phyloP scores from a whole-genome alignment of 345 rosid species.

The Theobroma cacao region DNA sequence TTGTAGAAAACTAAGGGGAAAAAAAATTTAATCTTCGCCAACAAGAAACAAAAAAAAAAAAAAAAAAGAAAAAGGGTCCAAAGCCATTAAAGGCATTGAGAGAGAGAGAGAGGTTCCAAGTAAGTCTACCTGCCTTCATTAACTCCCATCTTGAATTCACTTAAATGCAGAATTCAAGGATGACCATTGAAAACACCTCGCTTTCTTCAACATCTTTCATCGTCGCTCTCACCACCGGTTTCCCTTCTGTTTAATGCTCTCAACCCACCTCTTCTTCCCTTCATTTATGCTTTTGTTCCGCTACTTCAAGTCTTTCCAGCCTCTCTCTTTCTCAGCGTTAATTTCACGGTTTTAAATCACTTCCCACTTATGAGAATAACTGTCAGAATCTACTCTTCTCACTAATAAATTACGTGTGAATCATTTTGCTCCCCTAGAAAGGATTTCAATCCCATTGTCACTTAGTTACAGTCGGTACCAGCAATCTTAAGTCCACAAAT shows the following conservation, averaged over 20 bases:
- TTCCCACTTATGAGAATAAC: slow-evolving; percentile 15
- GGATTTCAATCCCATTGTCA: not conserved
- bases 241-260: slow-evolving; percentile 38
- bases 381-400: slow-evolving; percentile 13
- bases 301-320: not conserved
- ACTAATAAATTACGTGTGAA: not conserved
- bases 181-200: slow-evolving; percentile 41
- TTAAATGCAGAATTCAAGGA: slow-evolving; percentile 56
- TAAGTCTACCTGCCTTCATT: slow-evolving; percentile 49
- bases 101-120: slow-evolving; percentile 19
- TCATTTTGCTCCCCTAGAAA: not conserved
- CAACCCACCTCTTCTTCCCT: slow-evolving; percentile 48
- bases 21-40: too few relatives aligned
- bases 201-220: slow-evolving; percentile 41
- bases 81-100: slow-evolving; percentile 28
- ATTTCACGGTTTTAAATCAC: not conserved
- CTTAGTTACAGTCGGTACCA: not conserved
- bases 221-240: slow-evolving; percentile 32
- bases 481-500: not conserved
- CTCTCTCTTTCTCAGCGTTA: not conserved
- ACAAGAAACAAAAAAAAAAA: too few relatives aligned
- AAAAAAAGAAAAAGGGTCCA: not conserved
- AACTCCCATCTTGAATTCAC: slow-evolving; percentile 45
- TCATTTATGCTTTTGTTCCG: slow-evolving; percentile 30
- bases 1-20: not conserved